Evolutionary conservation across 139 green algal genomes (phyloP).

Genomic region (Coelastrella sp.): DNA sequence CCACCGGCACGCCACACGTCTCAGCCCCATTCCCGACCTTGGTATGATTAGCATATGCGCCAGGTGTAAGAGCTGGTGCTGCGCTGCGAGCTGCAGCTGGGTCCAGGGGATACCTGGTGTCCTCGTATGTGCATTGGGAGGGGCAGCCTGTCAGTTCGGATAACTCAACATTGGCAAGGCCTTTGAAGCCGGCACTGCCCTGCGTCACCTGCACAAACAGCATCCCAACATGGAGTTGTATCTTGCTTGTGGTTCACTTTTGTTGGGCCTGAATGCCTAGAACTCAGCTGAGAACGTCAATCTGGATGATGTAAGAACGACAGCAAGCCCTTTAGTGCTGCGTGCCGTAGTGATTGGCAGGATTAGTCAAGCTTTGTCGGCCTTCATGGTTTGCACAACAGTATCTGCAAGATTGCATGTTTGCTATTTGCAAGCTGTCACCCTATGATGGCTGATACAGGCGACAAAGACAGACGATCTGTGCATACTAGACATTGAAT

Average conservation of each 20-base stretch:
- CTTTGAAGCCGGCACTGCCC: background rate
- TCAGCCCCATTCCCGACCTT: background rate
- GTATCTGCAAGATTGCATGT: no score
- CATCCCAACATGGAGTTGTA: background rate
- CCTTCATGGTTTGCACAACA: no score
- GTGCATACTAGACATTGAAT: no score
- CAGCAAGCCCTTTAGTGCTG: no score
- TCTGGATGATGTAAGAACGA: no score
- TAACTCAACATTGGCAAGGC: background rate
- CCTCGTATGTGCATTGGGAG: constrained; percentile 6
- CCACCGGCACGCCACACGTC: background rate
- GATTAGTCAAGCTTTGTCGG: no score
- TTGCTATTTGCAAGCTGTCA: no score
- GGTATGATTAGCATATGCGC: background rate
- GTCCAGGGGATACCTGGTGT: background rate
- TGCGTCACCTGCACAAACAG: background rate
- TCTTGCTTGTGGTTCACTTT: background rate
- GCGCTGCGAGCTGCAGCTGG: background rate
- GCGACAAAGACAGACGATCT: no score
- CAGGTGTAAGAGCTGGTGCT: background rate
- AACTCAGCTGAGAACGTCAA: no score
- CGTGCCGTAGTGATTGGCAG: no score
- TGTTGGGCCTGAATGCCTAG: background rate
- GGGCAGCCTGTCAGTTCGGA: background rate
- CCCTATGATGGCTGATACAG: no score